phyloP scores from a whole-genome alignment of 2,329 filamentous ascomycete species.

The Exserohilum turcica region DNA sequence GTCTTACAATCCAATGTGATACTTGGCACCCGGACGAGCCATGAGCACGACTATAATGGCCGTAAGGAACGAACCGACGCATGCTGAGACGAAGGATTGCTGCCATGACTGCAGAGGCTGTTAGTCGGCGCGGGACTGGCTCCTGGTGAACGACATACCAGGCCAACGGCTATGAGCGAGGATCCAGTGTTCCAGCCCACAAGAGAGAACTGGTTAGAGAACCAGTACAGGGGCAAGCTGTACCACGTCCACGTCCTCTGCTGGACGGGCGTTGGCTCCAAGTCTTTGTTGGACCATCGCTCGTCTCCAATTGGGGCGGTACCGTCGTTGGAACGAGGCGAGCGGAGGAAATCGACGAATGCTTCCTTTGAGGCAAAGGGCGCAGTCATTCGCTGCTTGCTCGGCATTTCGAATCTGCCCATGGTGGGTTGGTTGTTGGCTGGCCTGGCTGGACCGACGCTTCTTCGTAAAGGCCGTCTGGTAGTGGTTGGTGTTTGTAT shows the following conservation, averaged over 20 bases:
- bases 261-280: constrained; percentile 29
- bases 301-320: constrained; percentile 20
- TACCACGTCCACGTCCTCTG: constrained; percentile 37
- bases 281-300: constrained; percentile 34
- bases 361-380: constrained; percentile 27
- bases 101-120: constrained; percentile 24
- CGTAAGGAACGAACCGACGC: constrained; percentile 29
- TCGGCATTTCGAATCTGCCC: constrained; percentile 11
- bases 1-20: constrained; percentile 28
- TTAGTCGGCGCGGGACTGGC: not conserved
- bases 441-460: not conserved
- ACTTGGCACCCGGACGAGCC: constrained; percentile 31
- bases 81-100: constrained; percentile 29
- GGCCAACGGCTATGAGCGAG: constrained; percentile 23
- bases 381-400: constrained; percentile 6
- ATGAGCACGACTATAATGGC: constrained; percentile 30
- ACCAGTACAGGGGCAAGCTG: constrained; percentile 32
- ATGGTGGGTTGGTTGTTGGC: constrained; percentile 1
- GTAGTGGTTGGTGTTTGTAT: not conserved
- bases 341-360: constrained; percentile 22
- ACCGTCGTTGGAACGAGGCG: constrained; percentile 21
- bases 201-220: constrained; percentile 27
- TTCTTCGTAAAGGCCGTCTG: not conserved
- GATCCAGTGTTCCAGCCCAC: constrained; percentile 29
- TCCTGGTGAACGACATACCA: constrained; percentile 9